A percentile compares a stretch with the other conserved stretches of the same genome.
phyloP scores from a whole-genome alignment of 345 rosid species.

The Rhizophora apiculata region DNA sequence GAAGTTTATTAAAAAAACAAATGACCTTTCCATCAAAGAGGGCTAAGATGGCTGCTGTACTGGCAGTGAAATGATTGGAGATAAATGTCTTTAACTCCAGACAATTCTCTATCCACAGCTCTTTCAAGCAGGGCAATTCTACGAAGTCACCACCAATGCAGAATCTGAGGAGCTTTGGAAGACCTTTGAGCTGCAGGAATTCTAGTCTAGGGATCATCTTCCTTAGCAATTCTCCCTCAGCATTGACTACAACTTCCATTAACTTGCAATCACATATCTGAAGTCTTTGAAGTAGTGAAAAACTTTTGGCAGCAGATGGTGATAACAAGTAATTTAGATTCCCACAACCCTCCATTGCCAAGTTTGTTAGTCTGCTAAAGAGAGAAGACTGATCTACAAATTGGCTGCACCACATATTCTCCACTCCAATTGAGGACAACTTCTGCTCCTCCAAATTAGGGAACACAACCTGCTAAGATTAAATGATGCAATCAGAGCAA shows the following conservation, averaged over 20 bases:
- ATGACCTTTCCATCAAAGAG: constrained; percentile 13
- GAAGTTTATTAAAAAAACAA: not conserved
- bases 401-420: constrained; percentile 12
- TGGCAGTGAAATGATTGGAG: not conserved
- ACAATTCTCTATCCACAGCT: not conserved
- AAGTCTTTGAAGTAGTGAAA: not conserved
- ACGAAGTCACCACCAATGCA: not conserved
- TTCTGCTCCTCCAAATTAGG: not conserved
- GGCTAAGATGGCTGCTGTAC: not conserved
- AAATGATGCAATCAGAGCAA: too few species aligned
- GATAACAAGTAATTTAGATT: constrained; percentile 12
- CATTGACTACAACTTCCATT: not conserved
- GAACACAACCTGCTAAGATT: constrained; percentile 7
- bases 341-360: not conserved
- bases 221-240: not conserved
- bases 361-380: not conserved
- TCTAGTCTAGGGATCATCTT: constrained; percentile 4
- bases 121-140: constrained; percentile 7
- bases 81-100: constrained; percentile 2
- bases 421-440: not conserved
- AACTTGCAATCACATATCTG: not conserved
- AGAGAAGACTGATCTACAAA: not conserved
- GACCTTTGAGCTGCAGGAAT: not conserved
- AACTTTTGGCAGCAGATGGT: not conserved
- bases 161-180: constrained; percentile 6